A percentile compares a stretch with the other conserved stretches of the same genome.
These are phyloP conservation scores for Periglandula ipomoeae DNA, from an alignment of 2,329 filamentous ascomycete species.

Conservation along the genomic window DNA sequence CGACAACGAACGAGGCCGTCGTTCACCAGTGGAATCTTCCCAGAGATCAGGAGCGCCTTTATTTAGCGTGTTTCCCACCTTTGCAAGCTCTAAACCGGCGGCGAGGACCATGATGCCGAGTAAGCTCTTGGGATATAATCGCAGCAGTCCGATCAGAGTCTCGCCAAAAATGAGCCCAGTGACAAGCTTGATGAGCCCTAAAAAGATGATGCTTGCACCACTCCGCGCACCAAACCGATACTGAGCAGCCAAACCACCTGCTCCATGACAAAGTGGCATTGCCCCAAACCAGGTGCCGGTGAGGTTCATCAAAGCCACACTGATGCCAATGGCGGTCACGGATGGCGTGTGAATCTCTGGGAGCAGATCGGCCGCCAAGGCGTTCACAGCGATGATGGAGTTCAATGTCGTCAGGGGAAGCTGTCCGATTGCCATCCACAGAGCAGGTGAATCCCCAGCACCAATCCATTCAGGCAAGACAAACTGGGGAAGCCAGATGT, in stretches of 20 bases:
- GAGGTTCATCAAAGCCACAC: slow-evolving; percentile 77
- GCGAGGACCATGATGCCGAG: slow-evolving; percentile 86
- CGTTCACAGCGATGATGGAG: slow-evolving; percentile 79
- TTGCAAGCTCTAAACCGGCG: slow-evolving; percentile 77
- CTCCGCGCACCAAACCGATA: slow-evolving; percentile 86
- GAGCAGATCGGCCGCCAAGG: slow-evolving; percentile 68
- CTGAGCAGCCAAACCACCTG: slow-evolving; percentile 83
- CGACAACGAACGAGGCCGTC: slow-evolving; percentile 42
- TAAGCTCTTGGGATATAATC: slow-evolving; percentile 64
- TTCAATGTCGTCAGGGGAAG: slow-evolving; percentile 88
- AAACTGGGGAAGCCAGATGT: slow-evolving; percentile 50
- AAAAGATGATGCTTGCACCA: slow-evolving; percentile 70
- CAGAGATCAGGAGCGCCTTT: slow-evolving; percentile 55
- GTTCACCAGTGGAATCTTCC: slow-evolving; percentile 41
- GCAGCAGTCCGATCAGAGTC: slow-evolving; percentile 61
- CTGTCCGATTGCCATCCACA: slow-evolving; percentile 67
- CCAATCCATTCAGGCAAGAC: slow-evolving; percentile 25
- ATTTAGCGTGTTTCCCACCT: slow-evolving; percentile 77
- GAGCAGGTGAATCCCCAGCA: slow-evolving; percentile 20
- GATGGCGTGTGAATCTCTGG: slow-evolving; percentile 58
- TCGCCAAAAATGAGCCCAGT: slow-evolving; percentile 70
- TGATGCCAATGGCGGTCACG: slow-evolving; percentile 70
- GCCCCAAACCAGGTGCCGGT: slow-evolving; percentile 82
- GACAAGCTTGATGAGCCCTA: slow-evolving; percentile 66
- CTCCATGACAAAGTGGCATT: slow-evolving; percentile 93